A percentile compares a stretch with the other conserved stretches of the same genome.
phyloP scores from a whole-genome alignment of 495 filamentous ascomycete genomes.

The Podospora comata region DNA sequence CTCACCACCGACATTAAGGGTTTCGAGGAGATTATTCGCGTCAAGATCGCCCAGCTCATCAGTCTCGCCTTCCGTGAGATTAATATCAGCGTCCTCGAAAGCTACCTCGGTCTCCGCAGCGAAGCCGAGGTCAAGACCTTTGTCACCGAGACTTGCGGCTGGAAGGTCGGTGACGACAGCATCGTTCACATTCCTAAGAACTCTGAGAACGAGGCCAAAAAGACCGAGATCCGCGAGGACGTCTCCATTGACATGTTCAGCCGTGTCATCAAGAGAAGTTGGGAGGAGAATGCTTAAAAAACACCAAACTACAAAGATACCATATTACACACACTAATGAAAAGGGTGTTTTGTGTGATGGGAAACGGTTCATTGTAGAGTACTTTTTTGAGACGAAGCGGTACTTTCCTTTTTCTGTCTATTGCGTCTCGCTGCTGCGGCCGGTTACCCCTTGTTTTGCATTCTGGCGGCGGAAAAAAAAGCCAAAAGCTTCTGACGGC shows the following conservation, averaged over 20 bases:
- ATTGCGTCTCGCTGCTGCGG: constrained; percentile 22
- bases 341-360: no score
- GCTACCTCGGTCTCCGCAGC: constrained; percentile 78
- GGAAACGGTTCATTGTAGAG: constrained; percentile 11
- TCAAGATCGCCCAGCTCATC: constrained; percentile 85
- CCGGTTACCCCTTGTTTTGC: constrained; percentile 16
- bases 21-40: constrained; percentile 94
- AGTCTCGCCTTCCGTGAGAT: constrained; percentile 86
- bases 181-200: constrained; percentile 74
- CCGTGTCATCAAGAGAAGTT: constrained; percentile 76
- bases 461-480: constrained; percentile 26
- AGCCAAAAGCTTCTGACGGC: constrained; percentile 31
- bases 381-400: constrained; percentile 12
- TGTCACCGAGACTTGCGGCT: constrained; percentile 77
- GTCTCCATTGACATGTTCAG: constrained; percentile 90
- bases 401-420: constrained; percentile 14
- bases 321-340: not conserved
- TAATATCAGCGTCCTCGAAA: constrained; percentile 68
- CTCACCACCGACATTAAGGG: constrained; percentile 88
- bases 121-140: constrained; percentile 75
- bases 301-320: constrained; percentile 3
- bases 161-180: constrained; percentile 63
- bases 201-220: constrained; percentile 98
- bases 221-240: constrained; percentile 90
- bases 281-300: constrained; percentile 76